Evolutionary conservation across 2,329 filamentous ascomycete species (phyloP).

Genomic region (Apiospora kogelbergensis): DNA sequence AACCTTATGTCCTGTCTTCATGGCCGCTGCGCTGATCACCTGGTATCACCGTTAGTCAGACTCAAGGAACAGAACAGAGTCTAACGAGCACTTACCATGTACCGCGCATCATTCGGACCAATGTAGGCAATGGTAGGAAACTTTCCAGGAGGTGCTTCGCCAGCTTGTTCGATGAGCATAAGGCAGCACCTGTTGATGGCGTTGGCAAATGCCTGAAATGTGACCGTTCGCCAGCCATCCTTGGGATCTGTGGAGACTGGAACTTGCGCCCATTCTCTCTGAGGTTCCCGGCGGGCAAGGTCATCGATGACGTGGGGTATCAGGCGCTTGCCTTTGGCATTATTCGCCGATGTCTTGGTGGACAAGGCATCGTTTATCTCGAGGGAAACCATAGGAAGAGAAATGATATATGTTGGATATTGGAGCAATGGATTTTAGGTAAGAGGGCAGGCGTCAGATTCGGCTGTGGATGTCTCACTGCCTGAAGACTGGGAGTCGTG

Average conservation of each 20-base stretch:
- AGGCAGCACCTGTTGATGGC: slow-evolving; percentile 40
- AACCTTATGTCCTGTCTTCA: slow-evolving; percentile 36
- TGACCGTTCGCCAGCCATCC: slow-evolving; percentile 41
- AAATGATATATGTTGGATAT: too few relatives aligned
- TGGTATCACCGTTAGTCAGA: background rate
- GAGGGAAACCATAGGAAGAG: background rate
- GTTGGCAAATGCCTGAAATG: slow-evolving; percentile 38
- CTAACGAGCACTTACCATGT: slow-evolving; percentile 13
- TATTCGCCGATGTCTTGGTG: background rate
- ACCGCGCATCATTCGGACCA: slow-evolving; percentile 37
- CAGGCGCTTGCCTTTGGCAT: slow-evolving; percentile 25
- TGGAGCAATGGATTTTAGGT: too few relatives aligned
- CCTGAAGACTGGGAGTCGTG: background rate
- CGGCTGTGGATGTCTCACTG: too few relatives aligned
- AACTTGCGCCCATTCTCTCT: slow-evolving; percentile 34
- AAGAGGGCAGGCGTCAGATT: too few relatives aligned
- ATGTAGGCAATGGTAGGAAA: slow-evolving; percentile 46
- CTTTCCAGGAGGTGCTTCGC: slow-evolving; percentile 21
- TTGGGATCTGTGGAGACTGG: slow-evolving; percentile 35
- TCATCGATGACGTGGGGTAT: slow-evolving; percentile 40
- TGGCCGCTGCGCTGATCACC: slow-evolving; percentile 21
- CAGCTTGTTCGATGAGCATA: slow-evolving; percentile 28
- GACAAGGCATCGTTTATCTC: too few relatives aligned
- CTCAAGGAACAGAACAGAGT: background rate
- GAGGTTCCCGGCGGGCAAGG: slow-evolving; percentile 32